Percentiles rank a stretch among this genome's conserved stretches.
Evolutionary conservation across 495 filamentous ascomycete genomes (phyloP).

Genomic region (Chaetomidium leptoderma): DNA sequence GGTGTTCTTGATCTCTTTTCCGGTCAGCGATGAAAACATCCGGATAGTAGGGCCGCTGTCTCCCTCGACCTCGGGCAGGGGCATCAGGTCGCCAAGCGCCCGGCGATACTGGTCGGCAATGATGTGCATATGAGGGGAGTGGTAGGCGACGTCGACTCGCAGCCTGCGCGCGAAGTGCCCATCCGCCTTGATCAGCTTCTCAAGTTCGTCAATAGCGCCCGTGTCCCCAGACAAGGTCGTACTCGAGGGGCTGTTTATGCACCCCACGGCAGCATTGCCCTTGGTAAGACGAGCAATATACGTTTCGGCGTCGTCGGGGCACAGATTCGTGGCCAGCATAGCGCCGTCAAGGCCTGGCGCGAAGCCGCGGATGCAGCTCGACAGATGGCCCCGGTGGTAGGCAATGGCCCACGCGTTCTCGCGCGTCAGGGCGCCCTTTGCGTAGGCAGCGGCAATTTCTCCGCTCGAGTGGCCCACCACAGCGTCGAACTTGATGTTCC

Average conservation of each 20-base stretch:
- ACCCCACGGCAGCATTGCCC: slow-evolving; percentile 38
- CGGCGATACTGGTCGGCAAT: slow-evolving; percentile 37
- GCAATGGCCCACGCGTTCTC: slow-evolving; percentile 45
- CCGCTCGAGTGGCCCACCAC: slow-evolving; percentile 60
- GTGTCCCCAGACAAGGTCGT: slow-evolving; percentile 45
- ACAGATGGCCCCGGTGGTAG: slow-evolving; percentile 35
- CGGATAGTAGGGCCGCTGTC: not conserved
- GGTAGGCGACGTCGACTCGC: slow-evolving; percentile 39
- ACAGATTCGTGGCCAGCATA: slow-evolving; percentile 37
- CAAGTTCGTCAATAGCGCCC: slow-evolving; percentile 33
- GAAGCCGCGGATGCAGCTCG: slow-evolving; percentile 5
- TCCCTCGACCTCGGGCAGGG: too few relatives aligned
- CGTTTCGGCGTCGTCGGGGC: not conserved
- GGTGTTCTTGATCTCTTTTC: not conserved
- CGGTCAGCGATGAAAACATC: not conserved
- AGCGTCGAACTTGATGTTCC: slow-evolving; percentile 42
- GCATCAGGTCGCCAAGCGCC: slow-evolving; percentile 27
- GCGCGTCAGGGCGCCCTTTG: slow-evolving; percentile 39
- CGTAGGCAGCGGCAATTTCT: slow-evolving; percentile 51
- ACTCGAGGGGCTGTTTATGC: slow-evolving; percentile 46
- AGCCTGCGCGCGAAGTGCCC: slow-evolving; percentile 38
- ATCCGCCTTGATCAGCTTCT: slow-evolving; percentile 26
- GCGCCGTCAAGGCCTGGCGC: slow-evolving; percentile 17
- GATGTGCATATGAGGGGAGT: slow-evolving; percentile 41
- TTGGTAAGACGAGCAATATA: not conserved